phyloP scores from a whole-genome alignment of 192 early-diverging fungal genomes.

The Backusella parvicylindrica region DNA sequence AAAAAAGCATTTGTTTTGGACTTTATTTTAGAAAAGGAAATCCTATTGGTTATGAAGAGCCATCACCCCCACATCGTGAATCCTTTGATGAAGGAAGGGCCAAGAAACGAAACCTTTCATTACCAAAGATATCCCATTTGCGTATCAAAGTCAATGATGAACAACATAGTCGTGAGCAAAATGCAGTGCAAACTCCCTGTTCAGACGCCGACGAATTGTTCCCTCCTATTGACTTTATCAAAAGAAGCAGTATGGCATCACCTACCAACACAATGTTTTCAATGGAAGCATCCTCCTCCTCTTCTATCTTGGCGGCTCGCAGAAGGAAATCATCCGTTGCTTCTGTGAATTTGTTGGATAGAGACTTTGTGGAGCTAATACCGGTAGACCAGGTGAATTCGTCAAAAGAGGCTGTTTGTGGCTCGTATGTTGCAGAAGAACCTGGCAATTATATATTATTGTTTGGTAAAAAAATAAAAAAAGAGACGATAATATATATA shows the following conservation, averaged over 20 bases:
- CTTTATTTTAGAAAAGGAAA: conserved; percentile 7
- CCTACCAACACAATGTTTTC: not conserved
- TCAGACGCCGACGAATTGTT: not conserved
- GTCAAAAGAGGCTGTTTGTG: conserved; percentile 79
- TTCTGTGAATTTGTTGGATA: conserved; percentile 39
- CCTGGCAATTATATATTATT: conserved; percentile 76
- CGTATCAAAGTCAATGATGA: not conserved
- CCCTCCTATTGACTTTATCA: not conserved
- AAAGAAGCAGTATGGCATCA: not conserved
- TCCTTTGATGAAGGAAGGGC: not conserved
- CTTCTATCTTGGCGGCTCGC: not conserved
- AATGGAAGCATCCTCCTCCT: not conserved
- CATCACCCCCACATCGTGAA: not conserved
- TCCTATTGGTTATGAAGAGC: not conserved
- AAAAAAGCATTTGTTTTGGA: conserved; percentile 52
- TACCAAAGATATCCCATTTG: not conserved
- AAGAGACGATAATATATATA: not conserved
- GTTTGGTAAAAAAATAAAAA: conserved; percentile 53
- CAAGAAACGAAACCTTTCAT: not conserved
- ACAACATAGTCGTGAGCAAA: not conserved
- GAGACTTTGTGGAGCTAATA: conserved; percentile 71
- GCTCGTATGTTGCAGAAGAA: conserved; percentile 65
- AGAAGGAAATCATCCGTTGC: not conserved
- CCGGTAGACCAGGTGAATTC: conserved; percentile 86
- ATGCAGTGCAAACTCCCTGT: not conserved